A percentile compares a stretch with the other conserved stretches of the same genome.
Conservation (phyloP, 345 rosid species). For the Brassica cretica region DNA sequence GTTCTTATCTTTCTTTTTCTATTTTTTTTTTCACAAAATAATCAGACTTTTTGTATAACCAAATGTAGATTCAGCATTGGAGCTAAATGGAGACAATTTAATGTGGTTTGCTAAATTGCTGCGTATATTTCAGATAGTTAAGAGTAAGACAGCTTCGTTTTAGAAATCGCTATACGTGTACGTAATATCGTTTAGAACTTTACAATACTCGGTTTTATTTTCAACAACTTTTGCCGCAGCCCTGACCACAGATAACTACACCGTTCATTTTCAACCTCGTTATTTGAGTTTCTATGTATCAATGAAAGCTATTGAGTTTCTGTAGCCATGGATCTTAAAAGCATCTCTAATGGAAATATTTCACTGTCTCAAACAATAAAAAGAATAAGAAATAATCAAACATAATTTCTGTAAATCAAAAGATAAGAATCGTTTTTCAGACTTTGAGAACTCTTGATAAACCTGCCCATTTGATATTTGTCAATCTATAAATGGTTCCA, state of each 20-base stretch:
- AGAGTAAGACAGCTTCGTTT: neutral
- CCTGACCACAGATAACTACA: neutral
- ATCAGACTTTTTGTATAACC: neutral
- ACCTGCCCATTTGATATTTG: neutral
- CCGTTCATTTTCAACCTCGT: neutral
- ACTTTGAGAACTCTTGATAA: neutral
- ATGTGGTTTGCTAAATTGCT: neutral
- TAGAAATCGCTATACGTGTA: neutral
- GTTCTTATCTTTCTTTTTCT: neutral
- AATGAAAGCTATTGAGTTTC: neutral
- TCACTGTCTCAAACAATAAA: neutral
- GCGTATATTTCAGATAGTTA: neutral
- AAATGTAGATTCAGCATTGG: conserved; percentile 1
- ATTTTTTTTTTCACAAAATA: neutral
- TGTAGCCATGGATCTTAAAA: neutral
- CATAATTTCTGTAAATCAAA: neutral
- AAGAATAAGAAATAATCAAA: neutral
- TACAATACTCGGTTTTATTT: neutral
- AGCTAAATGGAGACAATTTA: neutral
- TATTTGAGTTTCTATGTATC: neutral
- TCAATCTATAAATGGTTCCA: neutral
- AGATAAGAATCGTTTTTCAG: neutral
- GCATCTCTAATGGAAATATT: neutral
- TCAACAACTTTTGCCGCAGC: neutral
- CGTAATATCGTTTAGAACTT: neutral